These are phyloP conservation scores for Chalara sp. DNA, from an alignment of 2,329 filamentous ascomycete genomes.

Conservation along the genomic window DNA sequence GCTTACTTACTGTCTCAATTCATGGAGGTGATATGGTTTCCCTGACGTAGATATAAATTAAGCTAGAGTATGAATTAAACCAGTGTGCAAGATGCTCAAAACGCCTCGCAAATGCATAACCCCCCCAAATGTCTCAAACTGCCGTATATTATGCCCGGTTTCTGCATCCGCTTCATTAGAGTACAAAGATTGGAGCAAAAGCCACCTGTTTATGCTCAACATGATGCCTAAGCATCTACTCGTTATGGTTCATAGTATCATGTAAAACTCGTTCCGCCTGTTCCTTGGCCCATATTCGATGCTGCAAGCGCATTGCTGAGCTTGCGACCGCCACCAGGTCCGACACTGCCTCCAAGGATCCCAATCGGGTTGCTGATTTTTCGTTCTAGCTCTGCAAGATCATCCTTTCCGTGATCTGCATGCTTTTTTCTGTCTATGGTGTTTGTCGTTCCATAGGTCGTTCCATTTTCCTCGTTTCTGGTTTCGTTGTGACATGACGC, in stretches of 20 bases:
- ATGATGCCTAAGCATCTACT: too few species aligned
- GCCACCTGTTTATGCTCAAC: too few species aligned
- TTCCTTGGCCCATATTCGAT: conserved; percentile 24
- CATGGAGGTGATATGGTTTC: too few species aligned
- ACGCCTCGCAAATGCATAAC: too few species aligned
- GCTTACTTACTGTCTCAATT: too few species aligned
- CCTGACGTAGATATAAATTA: too few species aligned
- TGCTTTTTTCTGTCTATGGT: conserved; percentile 13
- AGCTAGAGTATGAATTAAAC: too few species aligned
- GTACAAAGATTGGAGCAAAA: too few species aligned
- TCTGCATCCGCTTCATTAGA: too few species aligned
- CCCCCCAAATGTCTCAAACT: too few species aligned
- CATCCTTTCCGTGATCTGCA: conserved; percentile 11
- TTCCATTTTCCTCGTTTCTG: conserved; percentile 9
- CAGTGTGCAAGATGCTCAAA: too few species aligned
- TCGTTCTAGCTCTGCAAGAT: conserved; percentile 18
- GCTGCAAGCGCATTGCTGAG: conserved; percentile 27
- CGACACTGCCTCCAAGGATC: conserved; percentile 20
- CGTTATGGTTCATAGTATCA: conserved; percentile 2
- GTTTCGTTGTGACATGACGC: conserved; percentile 8
- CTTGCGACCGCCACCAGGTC: conserved; percentile 23
- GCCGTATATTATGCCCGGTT: too few species aligned
- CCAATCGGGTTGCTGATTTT: conserved; percentile 26
- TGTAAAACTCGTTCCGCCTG: conserved; percentile 24
- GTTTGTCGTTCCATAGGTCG: conserved; percentile 12